phyloP scores from a whole-genome alignment of 805 yeast genomes.

The Cyberlindnera maritima region DNA sequence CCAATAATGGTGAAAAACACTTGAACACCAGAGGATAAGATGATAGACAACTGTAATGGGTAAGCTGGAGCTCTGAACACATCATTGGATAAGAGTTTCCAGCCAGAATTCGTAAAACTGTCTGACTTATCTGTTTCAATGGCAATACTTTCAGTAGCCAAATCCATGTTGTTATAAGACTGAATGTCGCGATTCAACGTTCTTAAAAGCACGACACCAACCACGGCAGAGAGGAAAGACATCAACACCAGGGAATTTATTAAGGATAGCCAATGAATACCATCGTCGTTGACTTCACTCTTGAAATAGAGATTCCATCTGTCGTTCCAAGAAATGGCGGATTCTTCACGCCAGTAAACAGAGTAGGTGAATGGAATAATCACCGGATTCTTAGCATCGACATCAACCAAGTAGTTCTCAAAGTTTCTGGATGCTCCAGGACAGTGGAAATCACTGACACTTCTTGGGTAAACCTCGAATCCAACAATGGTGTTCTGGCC shows the following conservation, averaged over 20 bases:
- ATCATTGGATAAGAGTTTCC: slow-evolving; percentile 55
- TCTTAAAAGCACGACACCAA: slow-evolving; percentile 59
- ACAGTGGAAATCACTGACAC: slow-evolving; percentile 64
- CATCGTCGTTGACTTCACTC: slow-evolving; percentile 46
- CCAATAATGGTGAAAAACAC: slow-evolving; percentile 62
- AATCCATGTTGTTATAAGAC: slow-evolving; percentile 30
- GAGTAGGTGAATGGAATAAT: slow-evolving; percentile 78
- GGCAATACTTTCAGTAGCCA: slow-evolving; percentile 23
- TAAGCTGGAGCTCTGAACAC: slow-evolving; percentile 51
- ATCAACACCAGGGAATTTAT: slow-evolving; percentile 69
- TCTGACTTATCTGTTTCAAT: slow-evolving; percentile 28
- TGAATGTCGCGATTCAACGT: slow-evolving; percentile 52
- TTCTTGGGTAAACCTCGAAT: slow-evolving; percentile 84
- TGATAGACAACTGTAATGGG: slow-evolving; percentile 48
- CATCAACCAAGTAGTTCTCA: slow-evolving; percentile 52
- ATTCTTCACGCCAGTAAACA: slow-evolving; percentile 85
- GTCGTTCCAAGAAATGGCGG: slow-evolving; percentile 56
- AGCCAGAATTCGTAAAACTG: slow-evolving; percentile 34
- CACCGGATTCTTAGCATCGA: slow-evolving; percentile 37
- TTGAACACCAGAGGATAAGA: slow-evolving; percentile 76
- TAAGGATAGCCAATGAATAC: slow-evolving; percentile 76
- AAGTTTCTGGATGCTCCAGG: slow-evolving; percentile 70
- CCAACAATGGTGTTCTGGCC: slow-evolving; percentile 68
- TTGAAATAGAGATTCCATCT: slow-evolving; percentile 75
- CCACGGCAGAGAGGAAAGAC: slow-evolving; percentile 57